A percentile compares a stretch with the other conserved stretches of the same genome.
Conservation (phyloP, 345 rosid genomes). For the Theobroma cacao region DNA sequence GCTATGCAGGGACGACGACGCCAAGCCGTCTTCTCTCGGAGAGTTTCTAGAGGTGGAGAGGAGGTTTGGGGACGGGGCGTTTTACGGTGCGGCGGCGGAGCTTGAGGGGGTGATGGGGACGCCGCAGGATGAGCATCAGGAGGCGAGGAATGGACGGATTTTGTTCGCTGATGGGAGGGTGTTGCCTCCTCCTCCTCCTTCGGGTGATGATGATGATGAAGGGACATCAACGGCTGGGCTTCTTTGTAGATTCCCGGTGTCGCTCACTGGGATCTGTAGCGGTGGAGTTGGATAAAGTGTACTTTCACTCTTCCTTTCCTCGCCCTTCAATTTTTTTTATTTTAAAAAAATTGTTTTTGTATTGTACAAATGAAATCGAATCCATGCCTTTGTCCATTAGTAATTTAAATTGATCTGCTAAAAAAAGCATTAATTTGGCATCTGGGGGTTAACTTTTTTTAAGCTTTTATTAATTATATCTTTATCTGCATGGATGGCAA, state of each 20-base stretch:
- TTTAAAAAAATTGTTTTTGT: neutral
- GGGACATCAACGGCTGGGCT: constrained; percentile 41
- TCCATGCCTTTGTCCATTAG: neutral
- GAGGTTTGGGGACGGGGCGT: constrained; percentile 67
- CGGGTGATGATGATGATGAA: constrained; percentile 24
- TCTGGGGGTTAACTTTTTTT: neutral
- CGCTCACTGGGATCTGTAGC: constrained; percentile 72
- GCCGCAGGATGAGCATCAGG: constrained; percentile 18
- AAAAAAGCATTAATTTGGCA: neutral
- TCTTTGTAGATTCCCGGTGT: constrained; percentile 69
- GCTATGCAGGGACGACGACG: constrained; percentile 67
- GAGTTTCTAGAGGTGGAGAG: constrained; percentile 91
- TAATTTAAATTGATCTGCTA: neutral
- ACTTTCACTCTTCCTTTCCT: neutral
- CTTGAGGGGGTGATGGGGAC: constrained; percentile 45
- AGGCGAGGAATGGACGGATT: constrained; percentile 38
- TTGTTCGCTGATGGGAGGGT: constrained; percentile 85
- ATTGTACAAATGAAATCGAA: neutral
- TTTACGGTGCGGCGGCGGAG: constrained; percentile 55
- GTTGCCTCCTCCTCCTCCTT: constrained; percentile 35
- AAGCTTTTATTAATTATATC: no score
- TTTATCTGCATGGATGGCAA: no score
- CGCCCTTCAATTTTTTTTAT: neutral
- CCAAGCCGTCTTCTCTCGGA: constrained; percentile 73
- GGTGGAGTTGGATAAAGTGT: constrained; percentile 39